Evolutionary conservation across 257 asterid genomes (phyloP), one percentile per base, ranked within the genome.

Genomic region (Solanum chilense): DNA sequence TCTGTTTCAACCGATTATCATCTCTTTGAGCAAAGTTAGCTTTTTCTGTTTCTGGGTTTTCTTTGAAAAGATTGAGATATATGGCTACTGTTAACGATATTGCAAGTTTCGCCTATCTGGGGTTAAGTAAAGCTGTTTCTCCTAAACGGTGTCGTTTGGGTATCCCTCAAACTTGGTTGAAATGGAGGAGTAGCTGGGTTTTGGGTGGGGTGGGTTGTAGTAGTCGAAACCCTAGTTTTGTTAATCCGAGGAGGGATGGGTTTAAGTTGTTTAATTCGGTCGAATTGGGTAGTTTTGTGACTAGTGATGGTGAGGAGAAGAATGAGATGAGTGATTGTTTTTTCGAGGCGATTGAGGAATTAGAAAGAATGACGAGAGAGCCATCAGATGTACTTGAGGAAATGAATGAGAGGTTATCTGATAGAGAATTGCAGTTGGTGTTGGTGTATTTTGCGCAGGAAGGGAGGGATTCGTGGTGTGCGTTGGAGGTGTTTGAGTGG

Each of bases 391-490:
- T 96, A n/a, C 95, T 97, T 7, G 96, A 92, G 90, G 98, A 97
- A 90, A 93, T 97, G 99, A 96, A 95, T 68, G 93, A 94, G 18
- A 91, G 91, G 49, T 89, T 97, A 83, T 93, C 99, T 5, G 92
- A 94, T 83, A 97, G 99, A 10, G 99, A 97, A 84, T 69, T 96
- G 90, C 99, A 96, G 92, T 41, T 96, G 35, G 98, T 97, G 52
- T 86, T 96, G 92, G 98, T 97, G 52, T 97, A 97, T 83, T 97
- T 97, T 88, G 90, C 99, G 1, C 99, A 95, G 85, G 98, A 97
- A 71, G 99, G 99, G 88, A 93, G 98, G 95, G 99, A 97, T 41
- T 96, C 98, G 3, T 97, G 99, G 99, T 97, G 98, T 78, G 95
- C 99, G 2, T 89, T 97, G 52, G 99, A 97, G 93, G 99, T 97